Evolutionary conservation across 140 eudicot genomes (phyloP), one percentile per base, ranked within the genome.

Genomic region (Stevia rebaudiana): DNA sequence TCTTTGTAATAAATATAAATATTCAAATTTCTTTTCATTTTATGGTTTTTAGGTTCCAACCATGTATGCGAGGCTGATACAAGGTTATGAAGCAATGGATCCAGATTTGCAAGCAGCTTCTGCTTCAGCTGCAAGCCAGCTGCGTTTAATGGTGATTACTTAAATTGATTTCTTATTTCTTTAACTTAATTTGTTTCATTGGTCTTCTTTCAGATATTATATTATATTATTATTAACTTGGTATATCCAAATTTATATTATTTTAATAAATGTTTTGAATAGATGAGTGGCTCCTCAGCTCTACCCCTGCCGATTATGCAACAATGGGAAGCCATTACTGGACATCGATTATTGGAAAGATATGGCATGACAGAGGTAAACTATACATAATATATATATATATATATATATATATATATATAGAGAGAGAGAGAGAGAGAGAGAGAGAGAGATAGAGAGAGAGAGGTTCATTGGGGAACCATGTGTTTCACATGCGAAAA

Each of bases 271-370:
- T 35, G 46, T 57, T 31, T 57, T 57, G 28, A 33, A 17, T 35
- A 88, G 98, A 92, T 92, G 96, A 78, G 94, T 85, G 98, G 98
- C 58, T 92, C 98, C 69, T 92, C 98, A 15, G 98, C 98, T 24
- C 96, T 88, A 59, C 96, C 98, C 16, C 75, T 88, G 52, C 98
- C 98, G 2, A 81, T 88, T 43, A 87, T 92, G 98, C 95, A 92
- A 81, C 95, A 83, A 62, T 88, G 98, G 98, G 96, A 92, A 79
- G 68, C 74, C 50, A 92, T 92, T 16, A 92, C 96, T 12, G 95
- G 95, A 54, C 98, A 92, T 51, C 76, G 79, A 25, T 82, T 92
- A 56, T 70, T 92, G 60, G 98, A 87, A 75, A 78, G 98, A 61
- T 92, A 92, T 59, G 98, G 96, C 77, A 92, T 92, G 98, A 92